Conservation (phyloP, 257 asterid species). For the Capsicum rhomboideum region DNA sequence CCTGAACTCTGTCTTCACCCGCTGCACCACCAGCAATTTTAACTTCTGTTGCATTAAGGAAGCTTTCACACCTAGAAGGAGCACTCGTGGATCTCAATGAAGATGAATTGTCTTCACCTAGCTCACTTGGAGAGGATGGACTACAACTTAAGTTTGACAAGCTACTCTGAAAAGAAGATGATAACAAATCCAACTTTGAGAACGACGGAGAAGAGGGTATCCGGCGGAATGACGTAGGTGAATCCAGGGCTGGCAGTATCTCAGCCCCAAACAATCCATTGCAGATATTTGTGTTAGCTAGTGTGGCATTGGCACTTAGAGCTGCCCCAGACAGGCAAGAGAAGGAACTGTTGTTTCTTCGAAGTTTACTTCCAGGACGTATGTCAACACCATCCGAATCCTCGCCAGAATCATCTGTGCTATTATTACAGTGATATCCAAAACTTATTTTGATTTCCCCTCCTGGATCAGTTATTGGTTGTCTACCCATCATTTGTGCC, state of each 20-base stretch:
- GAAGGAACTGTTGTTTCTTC: constrained; percentile 59
- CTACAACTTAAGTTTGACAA: constrained; percentile 77
- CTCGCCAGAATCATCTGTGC: constrained; percentile 26
- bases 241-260: constrained; percentile 74
- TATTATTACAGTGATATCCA: constrained; percentile 60
- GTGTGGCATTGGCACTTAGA: constrained; percentile 79
- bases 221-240: constrained; percentile 79
- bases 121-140: constrained; percentile 63
- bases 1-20: constrained; percentile 96
- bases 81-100: constrained; percentile 46
- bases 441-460: constrained; percentile 77
- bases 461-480: constrained; percentile 26
- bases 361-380: constrained; percentile 42
- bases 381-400: constrained; percentile 45
- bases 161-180: constrained; percentile 69
- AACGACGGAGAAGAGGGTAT: constrained; percentile 70
- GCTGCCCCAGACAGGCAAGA: constrained; percentile 98
- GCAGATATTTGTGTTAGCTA: constrained; percentile 94
- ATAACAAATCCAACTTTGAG: constrained; percentile 36
- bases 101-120: constrained; percentile 41
- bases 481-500: constrained; percentile 43
- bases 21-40: constrained; percentile 98
- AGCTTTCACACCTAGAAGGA: constrained; percentile 52
- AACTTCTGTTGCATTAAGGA: constrained; percentile 56
- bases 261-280: constrained; percentile 83